phyloP scores from a whole-genome alignment of 345 rosid genomes.

The Aethionema arabicum region DNA sequence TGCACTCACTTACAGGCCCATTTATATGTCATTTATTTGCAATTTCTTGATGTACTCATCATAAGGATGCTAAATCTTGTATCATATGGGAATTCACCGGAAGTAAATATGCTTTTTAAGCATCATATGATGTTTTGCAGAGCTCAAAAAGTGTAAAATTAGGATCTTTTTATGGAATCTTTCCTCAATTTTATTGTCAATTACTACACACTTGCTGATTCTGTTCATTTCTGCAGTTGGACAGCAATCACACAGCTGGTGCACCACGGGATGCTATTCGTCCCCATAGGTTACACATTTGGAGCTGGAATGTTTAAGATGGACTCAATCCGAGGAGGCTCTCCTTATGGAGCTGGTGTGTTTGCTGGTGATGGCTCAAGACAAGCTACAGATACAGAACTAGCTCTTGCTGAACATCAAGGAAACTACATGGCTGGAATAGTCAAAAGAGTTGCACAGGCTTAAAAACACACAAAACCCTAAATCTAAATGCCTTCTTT shows the following conservation, averaged over 20 bases:
- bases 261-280: conserved; percentile 85
- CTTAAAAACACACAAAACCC: conserved; percentile 16
- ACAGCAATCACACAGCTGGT: conserved; percentile 75
- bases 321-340: conserved; percentile 72
- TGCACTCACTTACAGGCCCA: not conserved
- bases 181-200: not conserved
- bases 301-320: conserved; percentile 82
- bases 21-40: not conserved
- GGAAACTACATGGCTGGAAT: conserved; percentile 72
- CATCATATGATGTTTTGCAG: not conserved
- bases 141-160: conserved; percentile 3
- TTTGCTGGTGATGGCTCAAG: conserved; percentile 77
- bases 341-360: conserved; percentile 73
- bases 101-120: not conserved
- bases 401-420: conserved; percentile 76
- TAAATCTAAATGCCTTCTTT: not conserved
- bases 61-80: not conserved
- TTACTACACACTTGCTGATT: conserved; percentile 9
- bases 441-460: conserved; percentile 56
- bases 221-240: conserved; percentile 48
- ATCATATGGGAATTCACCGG: not conserved
- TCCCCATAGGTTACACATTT: conserved; percentile 80
- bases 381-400: conserved; percentile 63
- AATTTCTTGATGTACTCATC: not conserved
- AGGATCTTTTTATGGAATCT: not conserved